A percentile compares a stretch with the other conserved stretches of the same genome.
These are phyloP conservation scores for Eucommia ulmoides DNA, from an alignment of 257 asterid genomes.

Conservation along the genomic window DNA sequence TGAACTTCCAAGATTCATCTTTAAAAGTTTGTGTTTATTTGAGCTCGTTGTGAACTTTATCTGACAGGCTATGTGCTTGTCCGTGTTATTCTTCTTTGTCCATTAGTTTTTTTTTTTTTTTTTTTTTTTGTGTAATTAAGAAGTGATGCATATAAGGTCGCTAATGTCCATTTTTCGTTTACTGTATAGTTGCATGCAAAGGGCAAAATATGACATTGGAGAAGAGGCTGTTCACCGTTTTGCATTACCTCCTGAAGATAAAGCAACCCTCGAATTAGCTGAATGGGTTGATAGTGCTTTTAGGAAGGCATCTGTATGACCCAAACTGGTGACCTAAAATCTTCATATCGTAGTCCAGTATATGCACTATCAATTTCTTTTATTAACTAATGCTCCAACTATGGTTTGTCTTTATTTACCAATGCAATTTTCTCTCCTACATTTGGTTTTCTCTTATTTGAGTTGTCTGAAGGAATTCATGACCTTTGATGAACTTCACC, in stretches of 20 bases:
- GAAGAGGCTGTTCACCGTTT: slow-evolving; percentile 93
- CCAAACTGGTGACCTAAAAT: slow-evolving; percentile 15
- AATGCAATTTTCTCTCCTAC: too few species aligned
- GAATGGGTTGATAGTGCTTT: slow-evolving; percentile 97
- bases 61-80: not conserved
- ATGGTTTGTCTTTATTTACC: too few species aligned
- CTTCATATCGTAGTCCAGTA: slow-evolving; percentile 10
- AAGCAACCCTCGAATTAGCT: slow-evolving; percentile 78
- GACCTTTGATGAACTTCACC: too few species aligned
- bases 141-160: slow-evolving; percentile 3
- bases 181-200: slow-evolving; percentile 86
- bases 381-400: too few species aligned
- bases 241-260: slow-evolving; percentile 93
- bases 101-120: too few species aligned
- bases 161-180: slow-evolving; percentile 18
- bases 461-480: too few species aligned
- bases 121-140: too few species aligned
- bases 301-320: slow-evolving; percentile 69
- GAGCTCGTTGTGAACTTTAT: not conserved
- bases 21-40: not conserved
- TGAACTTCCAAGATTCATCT: not conserved
- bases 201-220: slow-evolving; percentile 91
- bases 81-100: slow-evolving; percentile 7
- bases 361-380: too few species aligned
- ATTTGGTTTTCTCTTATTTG: too few species aligned